phyloP scores from a whole-genome alignment of 202 grass and related monocot genomes.

The Eragrostis tef region DNA sequence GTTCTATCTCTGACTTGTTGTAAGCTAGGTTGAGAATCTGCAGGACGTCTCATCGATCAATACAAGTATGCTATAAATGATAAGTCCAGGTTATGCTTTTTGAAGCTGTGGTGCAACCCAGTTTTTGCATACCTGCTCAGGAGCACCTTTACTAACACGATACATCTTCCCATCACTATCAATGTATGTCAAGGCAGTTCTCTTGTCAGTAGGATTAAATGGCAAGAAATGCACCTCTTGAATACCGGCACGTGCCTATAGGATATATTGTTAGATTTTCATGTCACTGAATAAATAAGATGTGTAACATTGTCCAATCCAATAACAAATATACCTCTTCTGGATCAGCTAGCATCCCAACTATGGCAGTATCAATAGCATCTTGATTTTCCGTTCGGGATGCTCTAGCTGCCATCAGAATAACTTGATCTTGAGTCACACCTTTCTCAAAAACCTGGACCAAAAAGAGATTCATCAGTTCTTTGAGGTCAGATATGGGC shows the following conservation, averaged over 20 bases:
- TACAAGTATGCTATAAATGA: not conserved
- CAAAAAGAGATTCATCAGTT: not conserved
- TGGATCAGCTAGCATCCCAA: constrained; percentile 95
- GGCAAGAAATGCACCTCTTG: constrained; percentile 96
- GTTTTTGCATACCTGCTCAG: constrained; percentile 70
- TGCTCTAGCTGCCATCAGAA: constrained; percentile 97
- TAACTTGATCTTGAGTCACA: constrained; percentile 75
- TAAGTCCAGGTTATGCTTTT: not conserved
- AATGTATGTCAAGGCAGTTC: constrained; percentile 89
- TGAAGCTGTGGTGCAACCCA: not conserved
- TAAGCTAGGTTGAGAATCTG: constrained; percentile 87
- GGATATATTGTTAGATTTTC: constrained; percentile 11
- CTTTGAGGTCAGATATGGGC: constrained; percentile 31
- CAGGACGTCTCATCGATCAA: constrained; percentile 21
- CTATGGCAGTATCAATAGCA: constrained; percentile 96
- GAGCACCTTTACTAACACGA: constrained; percentile 96
- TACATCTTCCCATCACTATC: constrained; percentile 82
- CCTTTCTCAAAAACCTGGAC: constrained; percentile 77
- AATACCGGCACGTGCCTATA: constrained; percentile 81
- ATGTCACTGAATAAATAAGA: constrained; percentile 7
- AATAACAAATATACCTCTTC: constrained; percentile 70
- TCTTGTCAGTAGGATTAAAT: constrained; percentile 95
- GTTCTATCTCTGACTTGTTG: constrained; percentile 75
- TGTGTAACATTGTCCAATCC: not conserved
- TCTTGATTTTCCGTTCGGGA: constrained; percentile 96